Percentiles rank a stretch among this genome's conserved stretches.
phyloP scores from a whole-genome alignment of 768 basidiomycete genomes.

The Scleroderma bovista region DNA sequence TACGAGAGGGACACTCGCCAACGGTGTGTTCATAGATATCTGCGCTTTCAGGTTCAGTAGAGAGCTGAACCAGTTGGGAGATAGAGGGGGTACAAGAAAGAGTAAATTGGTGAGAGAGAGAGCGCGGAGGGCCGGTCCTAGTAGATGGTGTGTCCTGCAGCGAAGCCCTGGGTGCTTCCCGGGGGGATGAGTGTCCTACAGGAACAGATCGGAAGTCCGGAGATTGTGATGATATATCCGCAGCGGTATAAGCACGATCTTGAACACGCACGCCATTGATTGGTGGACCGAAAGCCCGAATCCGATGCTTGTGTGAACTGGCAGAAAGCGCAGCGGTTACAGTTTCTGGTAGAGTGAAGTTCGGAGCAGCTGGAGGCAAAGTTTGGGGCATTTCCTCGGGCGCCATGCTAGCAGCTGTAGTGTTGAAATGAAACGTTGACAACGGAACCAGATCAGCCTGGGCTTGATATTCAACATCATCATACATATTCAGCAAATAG shows the following conservation, averaged over 20 bases:
- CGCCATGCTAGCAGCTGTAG: constrained; percentile 9
- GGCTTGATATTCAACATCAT: too few relatives aligned
- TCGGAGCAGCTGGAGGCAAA: not conserved
- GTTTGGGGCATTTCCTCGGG: not conserved
- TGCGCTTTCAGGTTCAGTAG: constrained; percentile 23
- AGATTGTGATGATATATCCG: not conserved
- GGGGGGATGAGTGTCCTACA: constrained; percentile 9
- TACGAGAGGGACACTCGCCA: constrained; percentile 26
- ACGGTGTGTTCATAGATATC: constrained; percentile 29
- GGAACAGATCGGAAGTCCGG: constrained; percentile 9
- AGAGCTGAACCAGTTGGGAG: constrained; percentile 24
- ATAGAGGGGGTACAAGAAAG: constrained; percentile 36
- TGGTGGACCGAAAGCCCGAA: not conserved
- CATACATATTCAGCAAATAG: too few relatives aligned
- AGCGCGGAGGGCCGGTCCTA: constrained; percentile 70
- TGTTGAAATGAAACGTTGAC: too few relatives aligned
- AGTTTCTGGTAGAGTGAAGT: constrained; percentile 6
- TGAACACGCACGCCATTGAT: not conserved
- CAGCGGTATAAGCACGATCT: not conserved
- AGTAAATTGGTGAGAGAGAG: constrained; percentile 61
- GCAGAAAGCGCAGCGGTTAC: constrained; percentile 4
- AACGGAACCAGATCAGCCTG: too few relatives aligned
- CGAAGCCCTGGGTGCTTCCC: constrained; percentile 1
- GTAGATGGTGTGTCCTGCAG: constrained; percentile 46
- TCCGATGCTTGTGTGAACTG: not conserved